Conservation (phyloP, 768 basidiomycete genomes). For the Mycena filopes region DNA sequence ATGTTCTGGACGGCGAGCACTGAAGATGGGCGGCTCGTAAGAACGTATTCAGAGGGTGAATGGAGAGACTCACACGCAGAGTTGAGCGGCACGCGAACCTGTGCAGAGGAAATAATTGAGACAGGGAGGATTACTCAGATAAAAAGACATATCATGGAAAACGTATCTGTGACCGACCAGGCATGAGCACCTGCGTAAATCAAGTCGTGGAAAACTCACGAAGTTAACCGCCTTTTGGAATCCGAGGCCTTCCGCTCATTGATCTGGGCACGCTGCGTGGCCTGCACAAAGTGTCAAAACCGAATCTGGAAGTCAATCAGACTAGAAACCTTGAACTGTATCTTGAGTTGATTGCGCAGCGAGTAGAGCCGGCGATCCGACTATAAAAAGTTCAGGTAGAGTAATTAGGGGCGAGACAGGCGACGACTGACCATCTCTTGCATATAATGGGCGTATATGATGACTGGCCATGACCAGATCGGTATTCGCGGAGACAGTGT, state of each 20-base stretch:
- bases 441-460: slow-evolving; percentile 81
- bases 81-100: slow-evolving; percentile 86
- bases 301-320: not conserved
- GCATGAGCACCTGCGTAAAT: not conserved
- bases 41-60: slow-evolving; percentile 29
- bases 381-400: slow-evolving; percentile 50
- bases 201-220: slow-evolving; percentile 58
- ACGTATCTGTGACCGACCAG: slow-evolving; percentile 61
- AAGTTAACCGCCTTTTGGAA: slow-evolving; percentile 83
- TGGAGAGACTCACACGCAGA: slow-evolving; percentile 64
- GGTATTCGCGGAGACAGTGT: not conserved
- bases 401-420: not conserved
- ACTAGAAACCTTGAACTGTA: slow-evolving; percentile 65
- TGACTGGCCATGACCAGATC: slow-evolving; percentile 51
- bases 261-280: slow-evolving; percentile 81
- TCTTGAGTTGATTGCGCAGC: slow-evolving; percentile 79
- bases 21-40: slow-evolving; percentile 29
- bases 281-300: slow-evolving; percentile 49
- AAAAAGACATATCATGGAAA: slow-evolving; percentile 72
- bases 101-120: slow-evolving; percentile 44
- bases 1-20: slow-evolving; percentile 93
- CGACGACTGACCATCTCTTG: slow-evolving; percentile 62
- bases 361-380: slow-evolving; percentile 76
- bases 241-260: slow-evolving; percentile 82
- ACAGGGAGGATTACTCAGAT: not conserved